phyloP scores from a whole-genome alignment of 148 eudicot species.

The Salicornia ramosissima region DNA sequence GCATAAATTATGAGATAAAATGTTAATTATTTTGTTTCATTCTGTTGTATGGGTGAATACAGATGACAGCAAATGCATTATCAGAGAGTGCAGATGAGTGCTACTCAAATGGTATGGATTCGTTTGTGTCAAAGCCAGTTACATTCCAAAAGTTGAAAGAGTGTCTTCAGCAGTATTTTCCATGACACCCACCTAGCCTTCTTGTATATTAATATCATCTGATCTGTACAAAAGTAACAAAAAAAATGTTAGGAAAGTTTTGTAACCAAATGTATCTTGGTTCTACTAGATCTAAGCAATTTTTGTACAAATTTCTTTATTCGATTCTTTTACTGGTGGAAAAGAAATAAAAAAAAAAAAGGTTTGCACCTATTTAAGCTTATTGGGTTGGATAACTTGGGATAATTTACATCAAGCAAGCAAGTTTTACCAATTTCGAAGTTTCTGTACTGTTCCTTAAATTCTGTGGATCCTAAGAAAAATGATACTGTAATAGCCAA shows the following conservation, averaged over 20 bases:
- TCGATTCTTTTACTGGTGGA: conserved; percentile 20
- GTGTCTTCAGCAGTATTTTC: conserved; percentile 59
- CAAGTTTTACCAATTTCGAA: too few relatives aligned
- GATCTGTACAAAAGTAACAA: conserved; percentile 56
- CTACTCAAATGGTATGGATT: conserved; percentile 87
- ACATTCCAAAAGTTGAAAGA: conserved; percentile 75
- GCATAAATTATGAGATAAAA: neutral
- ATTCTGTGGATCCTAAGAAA: too few relatives aligned
- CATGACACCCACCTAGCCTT: conserved; percentile 15
- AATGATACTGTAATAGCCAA: too few relatives aligned
- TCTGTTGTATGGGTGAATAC: conserved; percentile 24
- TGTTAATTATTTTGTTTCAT: neutral
- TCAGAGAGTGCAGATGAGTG: conserved; percentile 94
- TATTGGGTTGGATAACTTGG: conserved; percentile 12
- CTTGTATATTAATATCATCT: conserved; percentile 51
- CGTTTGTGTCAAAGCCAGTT: conserved; percentile 85
- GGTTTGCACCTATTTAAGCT: conserved; percentile 29
- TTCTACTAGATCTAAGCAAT: conserved; percentile 19
- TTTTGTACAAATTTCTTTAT: conserved; percentile 22
- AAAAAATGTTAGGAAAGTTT: conserved; percentile 59
- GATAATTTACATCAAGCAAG: too few relatives aligned
- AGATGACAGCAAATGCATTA: conserved; percentile 95
- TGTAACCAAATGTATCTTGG: conserved; percentile 43
- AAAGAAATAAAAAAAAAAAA: conserved; percentile 20
- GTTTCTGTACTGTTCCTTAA: too few relatives aligned